Conservation (phyloP, 2,329 filamentous ascomycete species). For the Magnaporthales sp. region DNA sequence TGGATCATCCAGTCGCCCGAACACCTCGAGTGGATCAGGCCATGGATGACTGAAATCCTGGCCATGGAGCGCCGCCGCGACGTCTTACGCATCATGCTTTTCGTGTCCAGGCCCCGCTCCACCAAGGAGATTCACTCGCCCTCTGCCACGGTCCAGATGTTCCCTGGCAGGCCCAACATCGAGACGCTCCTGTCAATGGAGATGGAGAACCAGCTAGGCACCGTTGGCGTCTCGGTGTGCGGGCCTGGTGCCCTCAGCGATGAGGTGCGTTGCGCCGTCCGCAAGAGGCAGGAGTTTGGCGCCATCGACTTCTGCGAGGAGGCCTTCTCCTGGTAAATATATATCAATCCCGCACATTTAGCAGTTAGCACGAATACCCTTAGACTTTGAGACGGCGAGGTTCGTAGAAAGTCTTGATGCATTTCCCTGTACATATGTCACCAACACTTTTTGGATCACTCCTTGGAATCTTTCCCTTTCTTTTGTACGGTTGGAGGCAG, state of each 20-base stretch:
- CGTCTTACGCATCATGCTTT: conserved; percentile 67
- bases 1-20: conserved; percentile 76
- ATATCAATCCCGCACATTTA: background rate
- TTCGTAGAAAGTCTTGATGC: background rate
- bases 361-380: background rate
- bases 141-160: conserved; percentile 73
- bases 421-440: background rate
- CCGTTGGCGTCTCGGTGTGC: conserved; percentile 67
- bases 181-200: conserved; percentile 63
- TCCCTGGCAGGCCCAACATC: conserved; percentile 69
- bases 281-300: conserved; percentile 53
- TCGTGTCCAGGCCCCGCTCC: conserved; percentile 64
- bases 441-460: background rate
- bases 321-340: conserved; percentile 53
- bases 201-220: conserved; percentile 65
- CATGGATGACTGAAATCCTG: conserved; percentile 76
- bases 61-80: conserved; percentile 67
- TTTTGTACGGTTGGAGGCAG: background rate
- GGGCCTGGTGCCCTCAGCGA: conserved; percentile 67
- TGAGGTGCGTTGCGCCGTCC: conserved; percentile 61
- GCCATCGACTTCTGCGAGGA: conserved; percentile 75
- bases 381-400: background rate
- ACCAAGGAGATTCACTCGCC: conserved; percentile 77
- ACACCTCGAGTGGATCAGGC: conserved; percentile 75
- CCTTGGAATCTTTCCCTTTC: background rate